Evolutionary conservation across 139 green algal genomes (phyloP).

Genomic region (Haematococcus lacustris): DNA sequence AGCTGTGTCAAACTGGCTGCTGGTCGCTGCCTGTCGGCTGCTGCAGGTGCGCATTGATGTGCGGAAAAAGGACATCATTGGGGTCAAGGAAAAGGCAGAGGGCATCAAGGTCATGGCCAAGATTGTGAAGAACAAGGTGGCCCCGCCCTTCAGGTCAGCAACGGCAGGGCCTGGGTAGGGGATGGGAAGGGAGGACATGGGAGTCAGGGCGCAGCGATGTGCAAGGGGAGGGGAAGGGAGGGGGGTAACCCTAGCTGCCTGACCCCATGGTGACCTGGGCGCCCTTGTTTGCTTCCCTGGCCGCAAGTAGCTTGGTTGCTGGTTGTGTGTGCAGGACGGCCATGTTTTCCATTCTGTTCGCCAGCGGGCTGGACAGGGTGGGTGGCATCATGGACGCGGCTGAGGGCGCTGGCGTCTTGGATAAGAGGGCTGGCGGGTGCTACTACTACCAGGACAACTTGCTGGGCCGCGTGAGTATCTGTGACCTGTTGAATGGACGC

Average conservation of each 20-base stretch:
- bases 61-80: slow-evolving; percentile 60
- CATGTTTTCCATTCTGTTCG: slow-evolving; percentile 1
- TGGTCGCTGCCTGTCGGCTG: background rate
- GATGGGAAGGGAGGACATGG: background rate
- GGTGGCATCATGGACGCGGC: background rate
- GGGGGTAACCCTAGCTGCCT: background rate
- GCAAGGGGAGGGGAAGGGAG: background rate
- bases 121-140: slow-evolving; percentile 1
- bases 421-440: background rate
- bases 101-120: slow-evolving; percentile 49
- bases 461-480: background rate
- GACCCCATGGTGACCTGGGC: background rate
- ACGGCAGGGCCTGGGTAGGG: background rate
- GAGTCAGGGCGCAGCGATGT: background rate
- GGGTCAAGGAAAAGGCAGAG: slow-evolving; percentile 31
- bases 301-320: background rate
- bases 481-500: background rate
- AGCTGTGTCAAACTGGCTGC: too few relatives aligned
- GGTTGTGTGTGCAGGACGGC: background rate
- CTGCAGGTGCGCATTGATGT: slow-evolving; percentile 48
- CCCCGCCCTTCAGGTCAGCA: background rate
- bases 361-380: background rate
- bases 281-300: background rate
- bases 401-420: background rate
- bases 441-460: background rate